Evolutionary conservation across 2,329 filamentous ascomycete species (phyloP), one percentile per base, ranked within the genome.

Genomic region (Berkeleyomyces rouxiae): DNA sequence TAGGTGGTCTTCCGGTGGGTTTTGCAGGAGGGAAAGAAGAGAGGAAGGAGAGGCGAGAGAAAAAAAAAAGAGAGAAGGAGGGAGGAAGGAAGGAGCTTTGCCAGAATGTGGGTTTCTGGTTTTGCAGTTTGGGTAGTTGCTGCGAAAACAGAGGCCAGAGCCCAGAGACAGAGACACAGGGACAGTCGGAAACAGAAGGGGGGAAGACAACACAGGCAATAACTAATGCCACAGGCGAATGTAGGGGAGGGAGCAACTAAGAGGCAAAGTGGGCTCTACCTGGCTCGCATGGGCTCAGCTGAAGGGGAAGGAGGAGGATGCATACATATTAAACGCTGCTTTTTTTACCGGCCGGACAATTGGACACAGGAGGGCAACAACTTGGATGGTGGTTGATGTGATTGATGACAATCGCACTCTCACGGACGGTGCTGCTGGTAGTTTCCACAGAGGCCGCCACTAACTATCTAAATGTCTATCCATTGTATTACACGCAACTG

Each of bases 81-180:
- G 40, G 31, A 51, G 43, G 46, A 49, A 53, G 43, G 43, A 49
- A 49, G 49, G 49, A 53, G 49, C 49, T 53, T 53, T 53, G 49
- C 49, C 33, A 61, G 43, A 61, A 61, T 51, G 46, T 40, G 46
- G 43, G 59, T 61, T 61, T 40, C 37, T 61, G 59, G 11, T 49
- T 49, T 61, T 23, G 31, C 43, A 44, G 39, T 13, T 59, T 46
- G 9, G 39, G 58, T 46, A 44, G 58, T 59, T 59, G 58, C 58
- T 42, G 58, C 33, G 39, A 44, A 40, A 44, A 59, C 49, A 53
- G 36, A 36, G 49, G 49, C 49, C 33, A 53, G 49, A 36, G 23
- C n/a, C 11, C 16, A 53, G 13, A 46, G 44, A 16, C 13, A 46
- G 4, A 46, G 44, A 46, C 11, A 46, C 7, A 16, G 44, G 10